Evolutionary conservation across 768 basidiomycete genomes (phyloP).

Genomic region (Fibroporia radiculosa): DNA sequence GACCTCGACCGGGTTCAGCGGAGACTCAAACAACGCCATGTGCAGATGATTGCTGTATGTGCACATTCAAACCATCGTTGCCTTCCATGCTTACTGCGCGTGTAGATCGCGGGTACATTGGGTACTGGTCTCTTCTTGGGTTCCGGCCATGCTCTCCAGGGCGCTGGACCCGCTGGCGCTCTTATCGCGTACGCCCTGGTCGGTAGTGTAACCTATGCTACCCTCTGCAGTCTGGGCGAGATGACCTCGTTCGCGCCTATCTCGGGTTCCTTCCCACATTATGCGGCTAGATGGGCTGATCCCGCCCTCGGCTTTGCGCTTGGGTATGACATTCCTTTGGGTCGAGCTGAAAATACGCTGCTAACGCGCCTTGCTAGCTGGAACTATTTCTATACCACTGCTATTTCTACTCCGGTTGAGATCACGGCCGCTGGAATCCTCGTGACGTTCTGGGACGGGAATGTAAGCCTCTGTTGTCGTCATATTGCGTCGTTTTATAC

Average conservation of each 20-base stretch:
- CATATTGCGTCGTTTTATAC: not conserved
- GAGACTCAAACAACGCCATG: slow-evolving; percentile 68
- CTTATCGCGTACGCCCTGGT: slow-evolving; percentile 57
- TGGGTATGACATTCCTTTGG: slow-evolving; percentile 12
- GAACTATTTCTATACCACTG: slow-evolving; percentile 33
- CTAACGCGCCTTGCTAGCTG: slow-evolving; percentile 10
- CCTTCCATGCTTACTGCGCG: not conserved
- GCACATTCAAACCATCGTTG: not conserved
- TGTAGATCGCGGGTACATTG: slow-evolving; percentile 64
- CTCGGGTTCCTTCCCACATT: slow-evolving; percentile 73
- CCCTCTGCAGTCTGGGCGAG: slow-evolving; percentile 63
- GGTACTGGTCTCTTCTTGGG: slow-evolving; percentile 72
- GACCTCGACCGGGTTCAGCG: slow-evolving; percentile 68
- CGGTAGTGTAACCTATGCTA: slow-evolving; percentile 60
- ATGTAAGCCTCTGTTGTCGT: slow-evolving; percentile 30
- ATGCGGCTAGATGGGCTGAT: slow-evolving; percentile 34
- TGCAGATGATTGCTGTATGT: slow-evolving; percentile 68
- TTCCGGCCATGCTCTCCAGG: slow-evolving; percentile 51
- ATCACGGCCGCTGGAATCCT: slow-evolving; percentile 66
- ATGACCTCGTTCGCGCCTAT: slow-evolving; percentile 79
- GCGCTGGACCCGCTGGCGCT: slow-evolving; percentile 61
- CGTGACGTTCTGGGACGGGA: slow-evolving; percentile 63
- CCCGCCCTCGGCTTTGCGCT: slow-evolving; percentile 29
- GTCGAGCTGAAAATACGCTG: not conserved
- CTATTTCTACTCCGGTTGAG: slow-evolving; percentile 65